Evolutionary conservation across 2,329 filamentous ascomycete genomes (phyloP).

Genomic region (Epichloe typhina): DNA sequence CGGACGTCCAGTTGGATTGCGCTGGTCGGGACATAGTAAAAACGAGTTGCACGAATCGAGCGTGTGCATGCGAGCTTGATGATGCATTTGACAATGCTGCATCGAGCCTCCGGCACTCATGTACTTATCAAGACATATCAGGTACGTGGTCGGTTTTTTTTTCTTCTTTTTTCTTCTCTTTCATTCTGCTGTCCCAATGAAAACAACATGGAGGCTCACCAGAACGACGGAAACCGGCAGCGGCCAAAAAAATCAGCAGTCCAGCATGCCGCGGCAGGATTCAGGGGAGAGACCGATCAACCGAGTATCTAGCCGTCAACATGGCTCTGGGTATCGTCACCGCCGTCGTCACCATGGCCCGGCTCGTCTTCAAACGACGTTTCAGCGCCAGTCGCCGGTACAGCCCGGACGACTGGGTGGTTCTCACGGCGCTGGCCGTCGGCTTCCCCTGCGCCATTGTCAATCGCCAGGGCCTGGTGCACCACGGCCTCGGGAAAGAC

Average conservation of each 20-base stretch:
- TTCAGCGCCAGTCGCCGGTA: slow-evolving; percentile 15
- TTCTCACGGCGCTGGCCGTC: slow-evolving; percentile 12
- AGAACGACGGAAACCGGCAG: background rate
- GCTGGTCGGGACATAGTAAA: background rate
- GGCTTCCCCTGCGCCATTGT: slow-evolving; percentile 16
- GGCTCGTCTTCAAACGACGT: slow-evolving; percentile 18
- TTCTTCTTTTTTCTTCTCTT: too few relatives aligned
- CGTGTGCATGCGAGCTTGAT: slow-evolving; percentile 3
- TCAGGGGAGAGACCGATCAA: background rate
- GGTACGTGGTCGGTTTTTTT: background rate
- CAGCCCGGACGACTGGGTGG: slow-evolving; percentile 20
- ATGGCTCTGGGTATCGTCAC: slow-evolving; percentile 14
- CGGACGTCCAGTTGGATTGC: background rate
- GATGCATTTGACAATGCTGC: background rate
- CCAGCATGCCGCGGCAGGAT: background rate
- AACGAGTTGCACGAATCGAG: background rate
- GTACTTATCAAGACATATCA: background rate
- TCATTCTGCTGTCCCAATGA: background rate
- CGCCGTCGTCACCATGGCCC: slow-evolving; percentile 21
- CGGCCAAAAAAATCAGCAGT: slow-evolving; percentile 1
- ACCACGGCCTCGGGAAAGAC: slow-evolving; percentile 30
- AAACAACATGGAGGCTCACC: background rate
- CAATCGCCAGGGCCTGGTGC: slow-evolving; percentile 14
- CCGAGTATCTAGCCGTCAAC: background rate
- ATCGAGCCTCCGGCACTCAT: background rate